Base-by-base conservation (phyloP, 2,329 filamentous ascomycete species). In the Fusarium penzigii region DNA sequence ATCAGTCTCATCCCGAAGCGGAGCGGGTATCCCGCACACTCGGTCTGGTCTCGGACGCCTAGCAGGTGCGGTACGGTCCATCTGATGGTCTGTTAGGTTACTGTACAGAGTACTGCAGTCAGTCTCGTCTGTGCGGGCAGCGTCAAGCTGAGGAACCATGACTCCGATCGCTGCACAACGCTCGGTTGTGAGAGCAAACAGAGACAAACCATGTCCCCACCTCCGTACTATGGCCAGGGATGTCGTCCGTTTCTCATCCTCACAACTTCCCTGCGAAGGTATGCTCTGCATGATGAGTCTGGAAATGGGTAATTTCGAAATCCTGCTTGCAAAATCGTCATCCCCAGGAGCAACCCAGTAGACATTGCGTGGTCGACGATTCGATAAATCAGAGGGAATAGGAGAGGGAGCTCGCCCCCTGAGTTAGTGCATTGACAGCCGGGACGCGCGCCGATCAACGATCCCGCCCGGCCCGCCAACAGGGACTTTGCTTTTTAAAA, bases 391-490 rank as follows among this genome's bases (percentile, higher is more conserved):
- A 25, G 7, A 25, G 20, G 20, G 7, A 25, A 25, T 25, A 7
- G 20, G 5, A 25, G 20, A 25, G 20, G 20, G 7, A 25, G 20
- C 20, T 7, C 20, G 20, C 20, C 51, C 48, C 52, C 48, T 44
- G 53, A 44, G 43, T 51, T 61, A 63, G 62, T 55, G 58, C 56
- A 25, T 25, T 65, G 48, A 41, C 41, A 53, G 52, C 48, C 44
- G 55, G 62, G 51, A 57, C 56, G 57, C 50, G 46, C 46, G 56
- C 55, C 52, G 62, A 65, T 62, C 62, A 59, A 53, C 50, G 55
- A 61, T 64, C 62, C 60, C 60, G 62, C 51, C 49, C 58, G 58
- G 62, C 51, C 62, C 62, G 58, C 52, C 44, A 53, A 52, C 56
- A 61, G 38, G 58, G 52, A 49, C 48, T 55, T 29, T 48, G 42